A percentile compares a stretch with the other conserved stretches of the same genome.
Conservation (phyloP, 495 filamentous ascomycete species). For the Chaetomium fimeti region DNA sequence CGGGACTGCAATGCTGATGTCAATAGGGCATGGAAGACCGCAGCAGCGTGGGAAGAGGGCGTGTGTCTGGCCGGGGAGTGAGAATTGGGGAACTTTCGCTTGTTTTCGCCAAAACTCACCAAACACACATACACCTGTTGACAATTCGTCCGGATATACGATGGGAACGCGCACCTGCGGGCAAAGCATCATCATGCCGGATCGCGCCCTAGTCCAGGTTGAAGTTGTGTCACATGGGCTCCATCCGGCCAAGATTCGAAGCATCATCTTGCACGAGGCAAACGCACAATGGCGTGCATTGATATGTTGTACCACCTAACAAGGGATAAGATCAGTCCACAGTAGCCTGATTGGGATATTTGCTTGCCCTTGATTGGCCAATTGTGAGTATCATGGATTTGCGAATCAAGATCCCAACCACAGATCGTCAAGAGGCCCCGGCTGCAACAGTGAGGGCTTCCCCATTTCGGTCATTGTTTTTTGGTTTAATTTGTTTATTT, state of each 20-base stretch:
- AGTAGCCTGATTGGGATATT: constrained; percentile 28
- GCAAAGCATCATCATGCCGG: not conserved
- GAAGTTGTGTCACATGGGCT: constrained; percentile 16
- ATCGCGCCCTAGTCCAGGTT: not conserved
- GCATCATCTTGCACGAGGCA: constrained; percentile 14
- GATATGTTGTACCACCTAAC: constrained; percentile 25
- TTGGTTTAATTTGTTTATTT: too few species aligned
- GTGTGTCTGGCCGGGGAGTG: not conserved
- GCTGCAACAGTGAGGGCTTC: not conserved
- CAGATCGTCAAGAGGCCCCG: constrained; percentile 1
- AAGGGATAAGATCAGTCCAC: constrained; percentile 16
- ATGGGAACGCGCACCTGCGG: not conserved
- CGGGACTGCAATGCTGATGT: too few species aligned
- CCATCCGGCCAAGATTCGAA: constrained; percentile 8
- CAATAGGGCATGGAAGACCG: too few species aligned
- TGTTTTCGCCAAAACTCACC: not conserved
- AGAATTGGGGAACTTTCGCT: not conserved
- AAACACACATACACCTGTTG: not conserved
- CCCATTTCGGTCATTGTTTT: not conserved
- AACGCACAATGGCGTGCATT: constrained; percentile 34
- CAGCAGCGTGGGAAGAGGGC: not conserved
- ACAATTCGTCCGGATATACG: not conserved
- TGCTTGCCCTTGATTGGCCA: constrained; percentile 28
- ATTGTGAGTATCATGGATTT: not conserved
- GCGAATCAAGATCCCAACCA: constrained; percentile 12